Conservation (phyloP, 1,139 yeast species). For the Pichia sp. region DNA sequence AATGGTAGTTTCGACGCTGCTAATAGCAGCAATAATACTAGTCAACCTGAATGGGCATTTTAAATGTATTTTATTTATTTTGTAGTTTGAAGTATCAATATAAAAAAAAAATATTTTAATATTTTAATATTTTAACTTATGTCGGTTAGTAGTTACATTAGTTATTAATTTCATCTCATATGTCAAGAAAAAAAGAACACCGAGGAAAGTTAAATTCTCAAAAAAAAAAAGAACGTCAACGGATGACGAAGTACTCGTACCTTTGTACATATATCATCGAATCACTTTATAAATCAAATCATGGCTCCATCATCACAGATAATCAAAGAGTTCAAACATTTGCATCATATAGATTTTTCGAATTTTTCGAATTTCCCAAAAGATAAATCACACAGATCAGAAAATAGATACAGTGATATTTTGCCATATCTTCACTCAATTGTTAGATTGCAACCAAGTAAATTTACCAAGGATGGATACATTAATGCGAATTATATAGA, state of each 20-base stretch:
- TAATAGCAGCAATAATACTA: slow-evolving; percentile 21
- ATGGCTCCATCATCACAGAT: background rate
- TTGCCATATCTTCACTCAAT: slow-evolving; percentile 56
- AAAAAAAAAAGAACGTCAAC: no score
- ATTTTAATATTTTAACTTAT: no score
- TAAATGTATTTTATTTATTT: background rate
- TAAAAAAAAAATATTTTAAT: background rate
- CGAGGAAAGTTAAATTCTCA: no score
- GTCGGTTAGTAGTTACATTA: no score
- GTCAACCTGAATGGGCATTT: slow-evolving; percentile 26
- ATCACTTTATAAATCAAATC: no score
- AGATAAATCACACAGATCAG: background rate
- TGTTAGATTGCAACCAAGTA: slow-evolving; percentile 34
- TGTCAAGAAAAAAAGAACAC: no score
- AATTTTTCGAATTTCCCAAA: background rate
- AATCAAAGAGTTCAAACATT: background rate
- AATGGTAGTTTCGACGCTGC: background rate
- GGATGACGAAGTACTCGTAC: no score
- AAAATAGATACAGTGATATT: slow-evolving; percentile 50
- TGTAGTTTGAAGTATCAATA: background rate
- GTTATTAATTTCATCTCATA: no score
- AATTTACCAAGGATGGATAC: slow-evolving; percentile 27
- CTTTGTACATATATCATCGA: no score
- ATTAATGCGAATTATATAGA: slow-evolving; percentile 42
- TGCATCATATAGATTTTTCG: slow-evolving; percentile 5